These are phyloP conservation scores for Solanum rostratum DNA, from an alignment of 257 asterid species.

Conservation along the genomic window DNA sequence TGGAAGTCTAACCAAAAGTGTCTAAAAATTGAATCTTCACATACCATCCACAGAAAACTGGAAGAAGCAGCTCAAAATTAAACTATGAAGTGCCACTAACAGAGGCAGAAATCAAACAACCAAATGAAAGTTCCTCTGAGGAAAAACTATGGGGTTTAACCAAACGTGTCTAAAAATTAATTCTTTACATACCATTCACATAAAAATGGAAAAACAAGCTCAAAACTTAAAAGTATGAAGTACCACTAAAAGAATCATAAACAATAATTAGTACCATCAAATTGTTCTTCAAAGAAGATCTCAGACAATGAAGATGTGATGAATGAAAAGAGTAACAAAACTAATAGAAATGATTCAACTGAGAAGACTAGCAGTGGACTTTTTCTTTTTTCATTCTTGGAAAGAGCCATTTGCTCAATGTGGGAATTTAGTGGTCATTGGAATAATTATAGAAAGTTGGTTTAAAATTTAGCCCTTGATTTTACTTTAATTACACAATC, in stretches of 20 bases:
- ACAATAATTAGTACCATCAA: conserved; percentile 42
- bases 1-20: not conserved
- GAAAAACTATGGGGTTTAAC: not conserved
- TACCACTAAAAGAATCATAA: not conserved
- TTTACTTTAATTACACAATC: not conserved
- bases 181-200: not conserved
- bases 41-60: not conserved
- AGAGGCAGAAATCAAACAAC: not conserved
- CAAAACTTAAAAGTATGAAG: not conserved
- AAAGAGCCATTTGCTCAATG: not conserved
- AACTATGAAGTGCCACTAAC: not conserved
- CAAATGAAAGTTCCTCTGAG: not conserved
- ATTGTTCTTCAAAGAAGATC: conserved; percentile 80
- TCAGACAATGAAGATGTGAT: conserved; percentile 41
- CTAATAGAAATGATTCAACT: not conserved
- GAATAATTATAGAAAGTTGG: not conserved
- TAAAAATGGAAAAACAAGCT: not conserved
- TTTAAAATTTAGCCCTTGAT: not conserved
- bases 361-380: not conserved
- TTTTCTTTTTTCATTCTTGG: not conserved
- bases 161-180: not conserved
- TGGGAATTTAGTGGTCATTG: not conserved
- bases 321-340: conserved; percentile 11
- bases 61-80: not conserved
- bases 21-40: not conserved